These are phyloP conservation scores for Aspergillus indologenus DNA, from an alignment of 495 filamentous ascomycete species.

Conservation along the genomic window DNA sequence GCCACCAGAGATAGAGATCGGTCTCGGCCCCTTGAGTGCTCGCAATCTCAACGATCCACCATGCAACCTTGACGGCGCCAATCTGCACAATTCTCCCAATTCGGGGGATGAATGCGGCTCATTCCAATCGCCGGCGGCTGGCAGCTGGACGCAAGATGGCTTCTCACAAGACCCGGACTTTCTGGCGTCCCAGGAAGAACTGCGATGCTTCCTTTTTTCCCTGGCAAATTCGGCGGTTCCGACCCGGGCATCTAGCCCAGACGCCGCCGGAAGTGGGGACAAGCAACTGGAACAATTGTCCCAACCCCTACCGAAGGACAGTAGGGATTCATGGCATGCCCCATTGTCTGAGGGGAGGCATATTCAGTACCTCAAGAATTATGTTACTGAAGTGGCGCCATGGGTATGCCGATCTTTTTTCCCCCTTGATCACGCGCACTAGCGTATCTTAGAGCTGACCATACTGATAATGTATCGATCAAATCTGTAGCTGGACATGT, in stretches of 20 bases:
- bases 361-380: constrained; percentile 45
- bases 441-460: not conserved
- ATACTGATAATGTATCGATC: constrained; percentile 5
- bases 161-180: constrained; percentile 38
- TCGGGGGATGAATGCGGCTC: not conserved
- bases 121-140: constrained; percentile 15
- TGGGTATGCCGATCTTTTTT: constrained; percentile 32
- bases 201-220: constrained; percentile 36
- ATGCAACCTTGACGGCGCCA: not conserved
- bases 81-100: constrained; percentile 7
- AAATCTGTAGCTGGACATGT: constrained; percentile 45
- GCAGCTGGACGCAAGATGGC: constrained; percentile 34
- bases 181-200: constrained; percentile 38
- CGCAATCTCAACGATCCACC: not conserved
- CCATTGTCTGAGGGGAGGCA: constrained; percentile 24
- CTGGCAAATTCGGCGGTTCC: constrained; percentile 35
- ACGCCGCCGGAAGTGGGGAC: constrained; percentile 7
- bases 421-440: not conserved
- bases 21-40: not conserved
- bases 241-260: constrained; percentile 26
- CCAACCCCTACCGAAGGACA: not conserved
- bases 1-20: not conserved
- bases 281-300: not conserved
- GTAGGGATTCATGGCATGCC: constrained; percentile 16
- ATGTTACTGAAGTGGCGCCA: constrained; percentile 43